Evolutionary conservation across 1,139 yeast genomes (phyloP).

Genomic region (Debaryomyces subglobosus): DNA sequence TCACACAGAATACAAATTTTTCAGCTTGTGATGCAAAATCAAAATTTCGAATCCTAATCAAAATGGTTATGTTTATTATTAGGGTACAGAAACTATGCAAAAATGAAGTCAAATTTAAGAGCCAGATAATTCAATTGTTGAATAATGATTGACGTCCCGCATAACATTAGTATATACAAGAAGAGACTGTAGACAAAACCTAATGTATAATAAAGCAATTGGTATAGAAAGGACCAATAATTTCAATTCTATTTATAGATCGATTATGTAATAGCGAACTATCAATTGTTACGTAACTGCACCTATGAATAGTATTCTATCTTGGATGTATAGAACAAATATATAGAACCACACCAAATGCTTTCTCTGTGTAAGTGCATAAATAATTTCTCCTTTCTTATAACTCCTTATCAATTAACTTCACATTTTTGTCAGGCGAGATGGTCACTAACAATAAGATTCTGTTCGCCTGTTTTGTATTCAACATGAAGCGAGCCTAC

Average conservation of each 20-base stretch:
- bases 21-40: constrained; percentile 1
- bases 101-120: constrained; percentile 1
- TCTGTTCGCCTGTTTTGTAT: neutral
- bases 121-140: constrained; percentile 1
- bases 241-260: neutral
- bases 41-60: constrained; percentile 4
- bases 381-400: neutral
- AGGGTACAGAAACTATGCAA: constrained; percentile 4
- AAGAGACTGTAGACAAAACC: neutral
- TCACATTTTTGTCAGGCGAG: neutral
- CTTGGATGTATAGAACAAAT: neutral
- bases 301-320: neutral
- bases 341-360: neutral
- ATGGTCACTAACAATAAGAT: neutral
- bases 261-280: neutral
- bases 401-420: neutral
- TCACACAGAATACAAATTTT: constrained; percentile 3
- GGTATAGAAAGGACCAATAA: neutral
- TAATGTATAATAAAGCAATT: neutral
- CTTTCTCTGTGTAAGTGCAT: neutral
- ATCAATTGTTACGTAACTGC: neutral
- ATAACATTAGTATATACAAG: neutral
- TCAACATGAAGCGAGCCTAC: neutral
- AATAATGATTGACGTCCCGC: neutral
- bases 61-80: constrained; percentile 1